These are phyloP conservation scores for Colletotrichum camelliae DNA, from an alignment of 2,329 filamentous ascomycete genomes.

Conservation along the genomic window DNA sequence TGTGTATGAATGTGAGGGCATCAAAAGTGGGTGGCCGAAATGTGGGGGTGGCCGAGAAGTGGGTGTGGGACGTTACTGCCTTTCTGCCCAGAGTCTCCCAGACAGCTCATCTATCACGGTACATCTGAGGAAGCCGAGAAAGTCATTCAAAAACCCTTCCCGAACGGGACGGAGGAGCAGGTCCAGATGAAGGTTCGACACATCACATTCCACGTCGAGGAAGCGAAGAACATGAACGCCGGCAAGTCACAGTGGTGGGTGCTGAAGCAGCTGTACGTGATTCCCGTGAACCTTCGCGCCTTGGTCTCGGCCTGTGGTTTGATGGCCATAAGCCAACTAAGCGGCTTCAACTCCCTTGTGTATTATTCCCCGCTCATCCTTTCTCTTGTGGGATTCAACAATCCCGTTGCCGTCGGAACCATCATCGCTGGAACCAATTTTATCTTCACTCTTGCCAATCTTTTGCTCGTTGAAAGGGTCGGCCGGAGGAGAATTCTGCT, in stretches of 20 bases:
- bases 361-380: constrained; percentile 58
- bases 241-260: constrained; percentile 46
- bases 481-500: constrained; percentile 51
- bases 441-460: constrained; percentile 53
- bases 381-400: constrained; percentile 52
- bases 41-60: no score
- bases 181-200: constrained; percentile 48
- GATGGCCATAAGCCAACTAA: constrained; percentile 58
- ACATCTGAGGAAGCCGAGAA: constrained; percentile 42
- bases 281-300: constrained; percentile 48
- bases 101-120: constrained; percentile 49
- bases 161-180: constrained; percentile 44
- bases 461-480: constrained; percentile 48
- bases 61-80: no score
- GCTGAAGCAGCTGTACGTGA: constrained; percentile 50
- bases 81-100: constrained; percentile 53
- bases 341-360: constrained; percentile 56
- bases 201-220: constrained; percentile 43
- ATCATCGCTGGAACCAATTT: constrained; percentile 52
- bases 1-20: no score
- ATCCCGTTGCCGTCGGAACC: constrained; percentile 51
- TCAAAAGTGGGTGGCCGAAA: no score
- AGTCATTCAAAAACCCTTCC: constrained; percentile 45
- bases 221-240: constrained; percentile 41
- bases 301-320: constrained; percentile 51